Conservation (phyloP, 768 basidiomycete genomes). For the Lactarius deliciosus region DNA sequence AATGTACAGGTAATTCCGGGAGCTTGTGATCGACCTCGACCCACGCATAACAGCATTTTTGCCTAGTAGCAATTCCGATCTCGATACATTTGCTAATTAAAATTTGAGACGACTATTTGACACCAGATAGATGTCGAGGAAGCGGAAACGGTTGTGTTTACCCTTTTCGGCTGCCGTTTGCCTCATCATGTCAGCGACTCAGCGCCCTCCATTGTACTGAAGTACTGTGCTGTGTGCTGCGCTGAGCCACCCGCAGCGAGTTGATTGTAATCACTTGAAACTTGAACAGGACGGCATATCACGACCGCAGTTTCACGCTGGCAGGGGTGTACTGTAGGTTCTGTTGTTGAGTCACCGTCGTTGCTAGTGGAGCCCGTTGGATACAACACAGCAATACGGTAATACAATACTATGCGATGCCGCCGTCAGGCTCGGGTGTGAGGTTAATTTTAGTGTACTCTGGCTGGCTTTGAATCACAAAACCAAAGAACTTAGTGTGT, state of each 20-base stretch:
- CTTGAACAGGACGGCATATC: not conserved
- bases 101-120: not conserved
- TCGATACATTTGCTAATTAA: not conserved
- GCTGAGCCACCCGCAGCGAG: not conserved
- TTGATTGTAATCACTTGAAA: not conserved
- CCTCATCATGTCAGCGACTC: constrained; percentile 16
- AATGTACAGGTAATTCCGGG: too few relatives aligned
- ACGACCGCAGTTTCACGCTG: not conserved
- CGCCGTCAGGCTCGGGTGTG: not conserved
- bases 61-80: not conserved
- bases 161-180: constrained; percentile 21
- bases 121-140: not conserved
- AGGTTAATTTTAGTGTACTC: constrained; percentile 11
- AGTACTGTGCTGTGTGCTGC: constrained; percentile 4
- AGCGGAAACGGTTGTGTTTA: constrained; percentile 15
- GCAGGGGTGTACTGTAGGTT: not conserved
- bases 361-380: not conserved
- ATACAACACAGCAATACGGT: constrained; percentile 9
- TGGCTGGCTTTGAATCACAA: constrained; percentile 19
- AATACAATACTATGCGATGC: constrained; percentile 10
- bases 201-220: not conserved
- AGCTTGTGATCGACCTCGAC: too few relatives aligned
- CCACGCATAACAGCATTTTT: not conserved
- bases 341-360: not conserved
- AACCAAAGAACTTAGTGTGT: not conserved